Conservation (phyloP, 2,329 filamentous ascomycete species). For the Xylariaceae sp. region DNA sequence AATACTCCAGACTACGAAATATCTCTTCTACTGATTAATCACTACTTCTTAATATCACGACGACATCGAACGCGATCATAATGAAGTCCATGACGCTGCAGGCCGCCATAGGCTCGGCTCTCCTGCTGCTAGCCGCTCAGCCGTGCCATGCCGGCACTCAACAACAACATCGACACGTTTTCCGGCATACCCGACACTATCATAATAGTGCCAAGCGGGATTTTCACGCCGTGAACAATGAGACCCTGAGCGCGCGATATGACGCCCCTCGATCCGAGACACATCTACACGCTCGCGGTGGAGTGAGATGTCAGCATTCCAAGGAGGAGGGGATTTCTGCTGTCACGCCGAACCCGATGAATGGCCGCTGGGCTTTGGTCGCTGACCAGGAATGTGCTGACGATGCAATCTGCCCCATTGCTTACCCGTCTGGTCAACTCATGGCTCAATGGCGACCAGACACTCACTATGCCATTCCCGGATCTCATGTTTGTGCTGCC, state of each 20-base stretch:
- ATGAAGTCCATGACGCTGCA: conserved; percentile 53
- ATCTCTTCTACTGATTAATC: background rate
- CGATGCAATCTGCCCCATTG: conserved; percentile 69
- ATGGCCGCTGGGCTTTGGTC: conserved; percentile 76
- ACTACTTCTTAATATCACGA: background rate
- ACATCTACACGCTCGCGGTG: conserved; percentile 47
- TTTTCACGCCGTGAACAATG: conserved; percentile 27
- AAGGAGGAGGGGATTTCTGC: conserved; percentile 59
- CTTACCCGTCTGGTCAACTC: conserved; percentile 69
- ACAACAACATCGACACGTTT: conserved; percentile 36
- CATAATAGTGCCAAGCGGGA: conserved; percentile 33
- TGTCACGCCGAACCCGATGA: conserved; percentile 58
- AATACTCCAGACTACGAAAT: too few relatives aligned
- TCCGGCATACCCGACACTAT: conserved; percentile 33
- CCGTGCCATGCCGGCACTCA: conserved; percentile 33
- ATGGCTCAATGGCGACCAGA: conserved; percentile 73
- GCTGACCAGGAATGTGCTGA: conserved; percentile 65
- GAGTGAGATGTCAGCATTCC: conserved; percentile 58
- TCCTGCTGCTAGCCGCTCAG: conserved; percentile 42
- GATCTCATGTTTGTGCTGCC: conserved; percentile 59
- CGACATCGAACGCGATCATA: conserved; percentile 25
- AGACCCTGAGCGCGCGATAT: conserved; percentile 29
- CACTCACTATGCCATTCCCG: conserved; percentile 63
- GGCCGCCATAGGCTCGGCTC: conserved; percentile 45
- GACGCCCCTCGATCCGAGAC: conserved; percentile 26